Percentiles rank a stretch among this genome's conserved stretches.
Evolutionary conservation across 140 eudicot species (phyloP).

Genomic region (Anethum foeniculum): DNA sequence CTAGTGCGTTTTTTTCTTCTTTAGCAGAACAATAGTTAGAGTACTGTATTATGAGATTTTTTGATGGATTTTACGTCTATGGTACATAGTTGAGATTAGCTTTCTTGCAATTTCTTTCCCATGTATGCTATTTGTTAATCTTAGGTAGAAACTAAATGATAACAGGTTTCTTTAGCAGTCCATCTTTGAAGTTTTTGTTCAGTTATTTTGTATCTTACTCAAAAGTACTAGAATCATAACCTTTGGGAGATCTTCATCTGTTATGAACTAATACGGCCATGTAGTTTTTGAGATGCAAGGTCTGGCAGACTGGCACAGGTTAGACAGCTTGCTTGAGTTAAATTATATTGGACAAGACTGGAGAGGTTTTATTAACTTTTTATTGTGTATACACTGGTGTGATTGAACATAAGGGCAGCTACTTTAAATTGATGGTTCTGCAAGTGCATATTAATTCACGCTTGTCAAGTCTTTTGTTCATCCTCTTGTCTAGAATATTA

Average conservation of each 20-base stretch:
- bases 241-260: background rate
- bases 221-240: background rate
- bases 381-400: background rate
- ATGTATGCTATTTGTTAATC: background rate
- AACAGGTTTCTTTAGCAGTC: background rate
- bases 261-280: no score
- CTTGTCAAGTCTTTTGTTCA: background rate
- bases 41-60: background rate
- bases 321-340: background rate
- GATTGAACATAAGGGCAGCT: background rate
- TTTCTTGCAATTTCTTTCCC: background rate
- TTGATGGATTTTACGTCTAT: background rate
- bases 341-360: background rate
- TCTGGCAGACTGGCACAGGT: background rate
- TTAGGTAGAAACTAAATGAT: background rate
- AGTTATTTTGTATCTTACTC: background rate
- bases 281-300: background rate
- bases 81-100: background rate
- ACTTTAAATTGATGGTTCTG: background rate
- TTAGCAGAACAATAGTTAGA: background rate
- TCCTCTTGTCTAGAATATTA: background rate
- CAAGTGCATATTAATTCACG: background rate
- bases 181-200: background rate
- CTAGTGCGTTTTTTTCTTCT: background rate
- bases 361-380: background rate